Base-by-base conservation (phyloP, 768 basidiomycete genomes). In the Cyathus striatus region DNA sequence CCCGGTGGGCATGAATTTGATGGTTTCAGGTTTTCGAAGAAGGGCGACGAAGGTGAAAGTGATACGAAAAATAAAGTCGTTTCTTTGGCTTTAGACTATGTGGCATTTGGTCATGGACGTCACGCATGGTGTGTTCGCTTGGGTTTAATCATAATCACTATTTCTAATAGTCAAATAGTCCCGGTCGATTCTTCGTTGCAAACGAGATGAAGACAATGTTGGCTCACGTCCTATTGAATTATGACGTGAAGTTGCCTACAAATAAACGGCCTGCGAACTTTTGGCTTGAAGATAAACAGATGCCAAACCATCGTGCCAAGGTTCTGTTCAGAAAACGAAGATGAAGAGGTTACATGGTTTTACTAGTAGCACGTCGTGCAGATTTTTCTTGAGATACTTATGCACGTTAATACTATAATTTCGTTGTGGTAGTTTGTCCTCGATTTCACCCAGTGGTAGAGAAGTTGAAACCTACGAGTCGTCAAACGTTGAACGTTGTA, bases 111-210 rank as follows among this genome's bases (percentile, higher is more conserved):
- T 44, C 16, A 9, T 42, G 41, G 41, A 6, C 6, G 26, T 14
- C 41, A 42, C 27, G 12, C 22, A 30, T 53, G 58, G n/a, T n/a
- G n/a, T n/a, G n/a, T n/a, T 42, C 24, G 1, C 18, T 26, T 37
- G 12, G 21, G 41, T 9, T 18, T 18, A 7, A 13, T 22, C 12
- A n/a, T 24, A 20, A 4, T 37, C 7, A 38, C 22, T 41, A 22
- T 20, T 32, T 21, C 18, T 26, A 13, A 27, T 44, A 36, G 23
- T 34, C n/a, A n/a, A n/a, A 3, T 30, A 57, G 64, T 43, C 68
- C 72, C 14, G 69, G 72, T 23, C 60, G 72, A 13, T 70, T 73
- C 52, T 72, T 74, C 49, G 70, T 69, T n/a, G 65, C 64, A 18
- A 69, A 63, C 40, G 69, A 69, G 46, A 43, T 75, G 24, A 73